phyloP scores from a whole-genome alignment of 805 yeast genomes.

The Kuraishia molischiana region DNA sequence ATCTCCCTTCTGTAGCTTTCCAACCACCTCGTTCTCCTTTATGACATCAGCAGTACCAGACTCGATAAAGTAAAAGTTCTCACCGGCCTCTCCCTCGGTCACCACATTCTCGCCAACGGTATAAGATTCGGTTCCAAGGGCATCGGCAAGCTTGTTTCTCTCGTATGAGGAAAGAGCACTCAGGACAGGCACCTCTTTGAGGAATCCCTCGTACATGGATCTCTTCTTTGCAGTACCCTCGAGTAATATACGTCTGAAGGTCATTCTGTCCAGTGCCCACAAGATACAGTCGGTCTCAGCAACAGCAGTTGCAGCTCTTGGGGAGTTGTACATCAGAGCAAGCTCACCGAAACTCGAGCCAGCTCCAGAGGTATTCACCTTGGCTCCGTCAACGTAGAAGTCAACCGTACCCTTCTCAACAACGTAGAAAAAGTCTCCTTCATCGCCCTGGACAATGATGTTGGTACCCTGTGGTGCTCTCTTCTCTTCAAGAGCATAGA shows the following conservation, averaged over 20 bases:
- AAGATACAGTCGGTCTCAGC: conserved; percentile 64
- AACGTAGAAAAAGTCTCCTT: conserved; percentile 86
- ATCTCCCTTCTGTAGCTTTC: conserved; percentile 64
- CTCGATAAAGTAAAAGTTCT: conserved; percentile 65
- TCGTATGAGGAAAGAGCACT: conserved; percentile 66
- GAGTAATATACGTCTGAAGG: conserved; percentile 83
- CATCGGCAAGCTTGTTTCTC: conserved; percentile 90
- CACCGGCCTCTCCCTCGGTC: conserved; percentile 79
- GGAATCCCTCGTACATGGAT: conserved; percentile 79
- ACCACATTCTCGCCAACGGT: conserved; percentile 68
- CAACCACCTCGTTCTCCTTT: conserved; percentile 46
- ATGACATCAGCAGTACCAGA: conserved; percentile 75
- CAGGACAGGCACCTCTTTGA: conserved; percentile 79
- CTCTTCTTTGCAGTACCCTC: conserved; percentile 90
- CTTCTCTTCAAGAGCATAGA: conserved; percentile 77
- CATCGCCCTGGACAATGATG: conserved; percentile 86
- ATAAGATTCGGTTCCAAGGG: conserved; percentile 70
- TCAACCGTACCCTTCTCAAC: conserved; percentile 81
- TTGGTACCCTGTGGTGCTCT: conserved; percentile 45
- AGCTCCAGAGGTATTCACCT: conserved; percentile 67
- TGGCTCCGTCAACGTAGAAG: conserved; percentile 59
- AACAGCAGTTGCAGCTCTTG: conserved; percentile 90
- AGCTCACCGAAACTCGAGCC: conserved; percentile 95
- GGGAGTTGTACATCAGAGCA: conserved; percentile 95
- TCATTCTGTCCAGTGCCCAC: conserved; percentile 91